Evolutionary conservation across 495 filamentous ascomycete genomes (phyloP), one percentile per base, ranked within the genome.

Genomic region (Talaromyces ruber): DNA sequence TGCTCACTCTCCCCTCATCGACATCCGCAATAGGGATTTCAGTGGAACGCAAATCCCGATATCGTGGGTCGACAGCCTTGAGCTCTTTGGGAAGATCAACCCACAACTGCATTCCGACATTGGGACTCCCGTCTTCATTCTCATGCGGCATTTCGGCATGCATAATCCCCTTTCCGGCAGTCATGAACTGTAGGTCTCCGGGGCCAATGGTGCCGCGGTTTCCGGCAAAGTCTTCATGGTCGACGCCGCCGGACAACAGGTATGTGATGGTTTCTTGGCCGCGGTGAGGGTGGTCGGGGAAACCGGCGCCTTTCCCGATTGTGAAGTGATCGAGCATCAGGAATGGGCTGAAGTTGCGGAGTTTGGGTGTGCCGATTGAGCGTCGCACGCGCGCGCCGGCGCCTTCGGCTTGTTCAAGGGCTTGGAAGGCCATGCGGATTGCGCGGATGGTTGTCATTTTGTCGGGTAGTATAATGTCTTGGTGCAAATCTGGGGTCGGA

Each of bases 151-250:
- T 98, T 77, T 98, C 93, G 9, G 94, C 91, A 70, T 98, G 93
- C 82, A 98, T 88, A 69, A 97, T 96, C 6, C 93, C 93, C 4
- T 83, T 77, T 0, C 93, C 93, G 4, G 93, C 93, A 0, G 93
- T 97, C 93, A 98, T 98, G 83, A 98, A 98, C 70, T 98, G 93
- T 47, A 98, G 73, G 62, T 96, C 94, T 3, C 93, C 93, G 0
- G 87, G 72, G 57, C 88, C 82, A 64, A 98, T 93, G 5, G 89
- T 93, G 55, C 93, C 94, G 37, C 81, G 82, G 76, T 95, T 88
- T 3, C 94, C 94, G 1, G 91, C 88, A 63, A 98, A 98, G 68
- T 98, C 93, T 76, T 97, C 94, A 66, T 98, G 93, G 76, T 97
- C 93, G 62, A 97, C 86, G 0, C 81, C 90, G 58, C 93, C 93